Evolutionary conservation across 2,329 filamentous ascomycete species (phyloP).

Genomic region (Sclerotinia nivalis): DNA sequence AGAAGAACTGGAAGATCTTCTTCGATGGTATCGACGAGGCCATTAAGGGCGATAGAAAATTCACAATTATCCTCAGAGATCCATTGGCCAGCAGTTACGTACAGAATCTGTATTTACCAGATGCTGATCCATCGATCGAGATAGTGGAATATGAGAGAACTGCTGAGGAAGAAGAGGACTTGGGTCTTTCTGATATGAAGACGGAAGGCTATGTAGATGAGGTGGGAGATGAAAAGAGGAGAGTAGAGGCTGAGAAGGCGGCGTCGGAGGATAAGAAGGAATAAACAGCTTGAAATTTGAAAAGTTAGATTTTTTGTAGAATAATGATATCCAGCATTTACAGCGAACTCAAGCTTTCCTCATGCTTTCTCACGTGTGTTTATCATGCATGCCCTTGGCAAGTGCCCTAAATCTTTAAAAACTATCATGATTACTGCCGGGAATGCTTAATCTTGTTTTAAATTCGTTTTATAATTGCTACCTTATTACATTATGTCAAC

Average conservation of each 20-base stretch:
- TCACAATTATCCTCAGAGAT: slow-evolving; percentile 81
- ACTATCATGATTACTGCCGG: background rate
- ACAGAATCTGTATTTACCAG: slow-evolving; percentile 80
- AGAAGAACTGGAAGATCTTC: slow-evolving; percentile 75
- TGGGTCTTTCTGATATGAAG: slow-evolving; percentile 92
- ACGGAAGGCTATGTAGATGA: slow-evolving; percentile 68
- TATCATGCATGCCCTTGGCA: background rate
- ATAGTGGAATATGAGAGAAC: slow-evolving; percentile 84
- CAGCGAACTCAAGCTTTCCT: background rate
- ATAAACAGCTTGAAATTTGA: background rate
- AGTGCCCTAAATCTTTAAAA: background rate
- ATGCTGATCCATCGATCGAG: slow-evolving; percentile 75
- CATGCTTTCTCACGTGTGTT: background rate
- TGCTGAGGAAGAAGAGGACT: slow-evolving; percentile 87
- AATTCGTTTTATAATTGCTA: background rate
- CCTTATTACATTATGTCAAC: background rate
- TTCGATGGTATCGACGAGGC: slow-evolving; percentile 75
- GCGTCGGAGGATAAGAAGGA: slow-evolving; percentile 11
- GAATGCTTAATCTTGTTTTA: too few relatives aligned
- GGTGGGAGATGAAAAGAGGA: slow-evolving; percentile 35
- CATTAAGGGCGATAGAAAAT: slow-evolving; percentile 76
- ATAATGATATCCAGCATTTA: slow-evolving; percentile 7
- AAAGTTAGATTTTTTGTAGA: background rate
- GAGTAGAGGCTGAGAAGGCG: slow-evolving; percentile 24
- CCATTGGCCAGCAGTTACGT: slow-evolving; percentile 92